Percentiles rank a stretch among this genome's conserved stretches.
Evolutionary conservation across 306 rosid genomes (phyloP).

Genomic region (Ceratonia siliqua): DNA sequence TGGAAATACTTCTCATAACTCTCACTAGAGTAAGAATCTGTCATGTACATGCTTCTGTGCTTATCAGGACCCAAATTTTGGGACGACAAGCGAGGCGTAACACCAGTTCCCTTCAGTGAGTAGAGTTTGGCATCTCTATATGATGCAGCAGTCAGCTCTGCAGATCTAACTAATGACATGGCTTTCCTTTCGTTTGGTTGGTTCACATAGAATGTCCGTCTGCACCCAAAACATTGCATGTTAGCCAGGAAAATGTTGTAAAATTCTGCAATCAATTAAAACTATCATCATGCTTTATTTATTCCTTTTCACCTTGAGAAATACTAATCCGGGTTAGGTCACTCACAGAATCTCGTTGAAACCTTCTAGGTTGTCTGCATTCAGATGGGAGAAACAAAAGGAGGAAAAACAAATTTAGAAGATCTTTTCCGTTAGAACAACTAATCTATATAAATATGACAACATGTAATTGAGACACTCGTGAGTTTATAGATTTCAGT

Average conservation of each 20-base stretch:
- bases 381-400: constrained; percentile 9
- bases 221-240: constrained; percentile 34
- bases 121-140: constrained; percentile 64
- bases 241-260: constrained; percentile 30
- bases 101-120: constrained; percentile 64
- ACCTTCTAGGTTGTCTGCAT: constrained; percentile 11
- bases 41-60: constrained; percentile 47
- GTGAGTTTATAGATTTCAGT: constrained; percentile 11
- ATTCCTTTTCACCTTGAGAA: constrained; percentile 15
- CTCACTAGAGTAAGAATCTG: constrained; percentile 68
- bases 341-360: constrained; percentile 31
- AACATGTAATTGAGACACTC: not conserved
- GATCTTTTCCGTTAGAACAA: not conserved
- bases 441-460: not conserved
- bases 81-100: constrained; percentile 54
- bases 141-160: constrained; percentile 59
- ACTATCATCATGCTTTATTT: not conserved
- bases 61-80: constrained; percentile 57
- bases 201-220: constrained; percentile 38
- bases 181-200: constrained; percentile 30
- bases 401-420: constrained; percentile 23
- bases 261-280: constrained; percentile 7
- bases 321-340: not conserved
- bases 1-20: constrained; percentile 80
- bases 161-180: constrained; percentile 79